These are phyloP conservation scores for Xerocomus cyaneibrunnescens DNA, from an alignment of 1,284 basidiomycete genomes.

Conservation along the genomic window DNA sequence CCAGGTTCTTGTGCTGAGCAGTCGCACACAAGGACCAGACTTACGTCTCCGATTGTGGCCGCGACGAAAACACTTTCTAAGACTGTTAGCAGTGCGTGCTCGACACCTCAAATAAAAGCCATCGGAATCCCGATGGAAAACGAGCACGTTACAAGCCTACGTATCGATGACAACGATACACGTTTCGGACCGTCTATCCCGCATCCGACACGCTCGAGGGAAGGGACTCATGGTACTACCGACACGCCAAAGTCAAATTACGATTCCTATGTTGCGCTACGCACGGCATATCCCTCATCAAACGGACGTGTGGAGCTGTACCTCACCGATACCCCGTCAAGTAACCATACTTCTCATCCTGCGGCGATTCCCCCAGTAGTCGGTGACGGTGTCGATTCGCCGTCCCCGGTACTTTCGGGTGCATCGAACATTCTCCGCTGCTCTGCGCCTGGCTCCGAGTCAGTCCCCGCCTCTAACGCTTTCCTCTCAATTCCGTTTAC, in stretches of 20 bases:
- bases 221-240: neutral
- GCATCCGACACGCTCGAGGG: neutral
- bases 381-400: slow-evolving; percentile 6
- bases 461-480: slow-evolving; percentile 4
- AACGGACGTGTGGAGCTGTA: slow-evolving; percentile 7
- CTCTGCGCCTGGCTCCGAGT: neutral
- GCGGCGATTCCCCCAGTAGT: neutral
- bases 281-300: slow-evolving; percentile 3
- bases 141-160: slow-evolving; percentile 5
- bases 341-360: slow-evolving; percentile 1
- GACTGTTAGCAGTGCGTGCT: neutral
- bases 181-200: neutral
- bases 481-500: slow-evolving; percentile 9
- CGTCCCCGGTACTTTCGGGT: slow-evolving; percentile 4
- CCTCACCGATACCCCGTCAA: slow-evolving; percentile 2
- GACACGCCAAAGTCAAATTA: slow-evolving; percentile 5
- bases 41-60: slow-evolving; percentile 6
- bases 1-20: slow-evolving; percentile 1
- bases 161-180: slow-evolving; percentile 6
- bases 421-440: slow-evolving; percentile 6
- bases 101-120: slow-evolving; percentile 2
- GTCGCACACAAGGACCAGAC: neutral
- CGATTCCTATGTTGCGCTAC: slow-evolving; percentile 1
- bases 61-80: neutral
- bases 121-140: slow-evolving; percentile 1